Evolutionary conservation across 2,329 filamentous ascomycete genomes (phyloP).

Genomic region (Alternaria hordeiaustralica): DNA sequence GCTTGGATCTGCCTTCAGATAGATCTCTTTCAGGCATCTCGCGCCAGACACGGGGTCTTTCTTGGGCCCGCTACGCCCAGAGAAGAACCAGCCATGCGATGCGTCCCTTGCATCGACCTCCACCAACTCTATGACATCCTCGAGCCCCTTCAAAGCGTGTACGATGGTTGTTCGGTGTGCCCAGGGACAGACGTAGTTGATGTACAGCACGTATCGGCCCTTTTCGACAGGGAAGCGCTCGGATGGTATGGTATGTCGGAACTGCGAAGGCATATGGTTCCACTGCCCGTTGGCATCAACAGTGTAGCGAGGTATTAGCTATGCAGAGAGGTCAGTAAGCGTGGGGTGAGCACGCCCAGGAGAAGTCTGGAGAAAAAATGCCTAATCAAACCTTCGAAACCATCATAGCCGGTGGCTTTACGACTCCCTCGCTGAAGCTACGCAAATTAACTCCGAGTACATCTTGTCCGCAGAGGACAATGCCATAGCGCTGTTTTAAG

Average conservation of each 20-base stretch:
- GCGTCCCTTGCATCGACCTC: conserved; percentile 47
- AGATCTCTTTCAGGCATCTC: conserved; percentile 65
- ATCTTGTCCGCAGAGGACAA: background rate
- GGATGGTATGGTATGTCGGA: conserved; percentile 63
- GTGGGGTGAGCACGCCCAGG: background rate
- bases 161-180: conserved; percentile 61
- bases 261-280: conserved; percentile 60
- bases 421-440: background rate
- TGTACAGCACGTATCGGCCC: conserved; percentile 67
- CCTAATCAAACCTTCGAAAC: background rate
- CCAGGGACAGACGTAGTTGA: conserved; percentile 69
- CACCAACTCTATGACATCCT: conserved; percentile 58
- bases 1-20: conserved; percentile 69
- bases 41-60: conserved; percentile 40
- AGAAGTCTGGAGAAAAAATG: background rate
- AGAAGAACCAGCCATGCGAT: conserved; percentile 44
- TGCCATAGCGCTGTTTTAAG: conserved; percentile 7
- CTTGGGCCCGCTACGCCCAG: conserved; percentile 32
- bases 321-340: background rate
- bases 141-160: conserved; percentile 58
- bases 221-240: conserved; percentile 65
- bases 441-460: background rate
- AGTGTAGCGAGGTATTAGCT: conserved; percentile 4
- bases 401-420: conserved; percentile 2
- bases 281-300: conserved; percentile 58